phyloP scores from a whole-genome alignment of 345 rosid genomes.

The Citrus cavaleriei region DNA sequence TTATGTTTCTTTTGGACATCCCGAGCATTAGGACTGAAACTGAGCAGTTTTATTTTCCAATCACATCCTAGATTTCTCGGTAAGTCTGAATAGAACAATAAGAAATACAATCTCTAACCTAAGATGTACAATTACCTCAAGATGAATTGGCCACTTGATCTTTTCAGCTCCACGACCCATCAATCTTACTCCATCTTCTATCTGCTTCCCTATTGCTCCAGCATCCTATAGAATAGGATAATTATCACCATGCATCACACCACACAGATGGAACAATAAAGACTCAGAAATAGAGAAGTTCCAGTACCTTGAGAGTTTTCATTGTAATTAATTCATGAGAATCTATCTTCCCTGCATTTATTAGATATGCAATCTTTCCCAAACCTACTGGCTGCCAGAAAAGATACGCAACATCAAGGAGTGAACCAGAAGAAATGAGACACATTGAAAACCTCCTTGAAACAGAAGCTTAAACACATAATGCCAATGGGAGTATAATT shows the following conservation, averaged over 20 bases:
- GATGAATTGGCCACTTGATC: slow-evolving; percentile 93
- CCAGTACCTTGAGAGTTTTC: slow-evolving; percentile 86
- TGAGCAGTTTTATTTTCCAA: neutral
- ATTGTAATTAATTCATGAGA: slow-evolving; percentile 94
- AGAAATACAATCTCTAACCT: neutral
- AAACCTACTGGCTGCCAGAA: slow-evolving; percentile 83
- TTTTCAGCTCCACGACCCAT: slow-evolving; percentile 61
- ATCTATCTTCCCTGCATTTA: slow-evolving; percentile 89
- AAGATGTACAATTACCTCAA: slow-evolving; percentile 55
- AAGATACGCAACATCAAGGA: slow-evolving; percentile 21
- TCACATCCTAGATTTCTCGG: neutral
- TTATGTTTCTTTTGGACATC: neutral
- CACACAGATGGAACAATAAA: slow-evolving; percentile 37
- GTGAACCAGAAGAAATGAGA: neutral
- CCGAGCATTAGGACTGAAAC: neutral
- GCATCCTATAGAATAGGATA: slow-evolving; percentile 49
- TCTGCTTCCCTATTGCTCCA: slow-evolving; percentile 87
- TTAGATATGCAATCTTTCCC: slow-evolving; percentile 88
- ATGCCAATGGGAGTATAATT: neutral
- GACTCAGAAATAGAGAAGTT: slow-evolving; percentile 7
- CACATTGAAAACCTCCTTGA: neutral
- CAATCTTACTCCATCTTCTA: slow-evolving; percentile 90
- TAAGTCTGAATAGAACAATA: neutral
- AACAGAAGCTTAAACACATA: neutral
- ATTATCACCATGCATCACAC: slow-evolving; percentile 10